Evolutionary conservation across 495 filamentous ascomycete genomes (phyloP), one percentile per base, ranked within the genome.

Genomic region (Peziza echinospora): DNA sequence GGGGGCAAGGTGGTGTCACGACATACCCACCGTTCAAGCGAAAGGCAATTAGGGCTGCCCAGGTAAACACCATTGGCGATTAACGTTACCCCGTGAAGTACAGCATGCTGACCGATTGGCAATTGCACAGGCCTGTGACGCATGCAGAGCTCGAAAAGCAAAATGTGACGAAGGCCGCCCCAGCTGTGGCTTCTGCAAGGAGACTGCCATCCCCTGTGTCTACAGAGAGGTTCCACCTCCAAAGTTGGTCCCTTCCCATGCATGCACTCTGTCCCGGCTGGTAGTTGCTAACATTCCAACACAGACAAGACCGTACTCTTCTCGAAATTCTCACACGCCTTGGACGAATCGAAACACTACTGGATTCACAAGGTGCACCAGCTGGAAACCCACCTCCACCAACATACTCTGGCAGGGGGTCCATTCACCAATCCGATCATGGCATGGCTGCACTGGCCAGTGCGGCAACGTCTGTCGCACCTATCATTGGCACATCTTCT

Each of bases 131-230:
- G 72, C 72, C 22, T 76, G 72, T 49, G 72, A 76, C 50, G 69
- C 70, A 56, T 76, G 72, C 53, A 70, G 72, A 51, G 61, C 69
- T 17, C 65, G 72, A 47, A 76, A 76, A 52, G 71, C 72, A n/a
- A 76, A 76, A 53, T 76, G 72, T 47, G 72, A 76, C 40, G 72
- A 76, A 55, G 71, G 71, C 24, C 65, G 72, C 37, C 72, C 72
- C 0, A 57, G 63, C 26, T 76, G 72, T 55, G 71, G 70, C 43
- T 69, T 72, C 51, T 76, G 72, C 59, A 72, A 67, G 45, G 72
- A 76, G 48, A 71, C 72, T 21, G 64, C 59, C 43, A 55, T 72
- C 39, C 52, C 54, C 41, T 76, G 72, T 54, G 66, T 72, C 21
- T 76, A 76, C 49, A 70, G 72, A 58, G 72, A 73, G 59, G 65